Evolutionary conservation across 352 stramenopile genomes (phyloP).

Genomic region (Saprolegnia parasitica): DNA sequence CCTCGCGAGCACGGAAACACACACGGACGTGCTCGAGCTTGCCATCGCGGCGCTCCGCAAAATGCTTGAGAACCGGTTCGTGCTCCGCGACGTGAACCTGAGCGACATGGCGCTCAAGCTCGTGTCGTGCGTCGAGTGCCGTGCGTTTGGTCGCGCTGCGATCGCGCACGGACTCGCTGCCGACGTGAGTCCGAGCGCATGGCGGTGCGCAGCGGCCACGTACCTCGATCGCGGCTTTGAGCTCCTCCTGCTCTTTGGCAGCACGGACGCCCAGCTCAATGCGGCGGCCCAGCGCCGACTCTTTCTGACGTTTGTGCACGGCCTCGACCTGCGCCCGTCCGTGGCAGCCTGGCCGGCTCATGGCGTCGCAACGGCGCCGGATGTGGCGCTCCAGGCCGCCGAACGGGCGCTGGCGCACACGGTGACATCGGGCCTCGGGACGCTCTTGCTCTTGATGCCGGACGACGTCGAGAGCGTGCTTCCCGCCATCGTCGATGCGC

Average conservation of each 20-base stretch:
- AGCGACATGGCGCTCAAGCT: constrained; percentile 74
- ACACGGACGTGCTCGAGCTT: constrained; percentile 66
- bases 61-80: constrained; percentile 77
- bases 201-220: neutral
- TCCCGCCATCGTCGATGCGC: neutral
- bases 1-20: constrained; percentile 65
- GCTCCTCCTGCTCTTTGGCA: constrained; percentile 59
- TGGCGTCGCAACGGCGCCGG: neutral
- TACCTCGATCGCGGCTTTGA: constrained; percentile 74
- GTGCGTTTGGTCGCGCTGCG: constrained; percentile 70
- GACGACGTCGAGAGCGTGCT: constrained; percentile 31
- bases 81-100: constrained; percentile 81
- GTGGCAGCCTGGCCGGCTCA: neutral
- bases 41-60: constrained; percentile 57
- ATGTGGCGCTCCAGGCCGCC: constrained; percentile 43
- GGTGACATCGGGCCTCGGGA: constrained; percentile 50
- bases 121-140: constrained; percentile 76
- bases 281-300: constrained; percentile 32
- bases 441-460: constrained; percentile 50
- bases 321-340: constrained; percentile 17
- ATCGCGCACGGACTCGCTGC: constrained; percentile 52
- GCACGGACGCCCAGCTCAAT: constrained; percentile 50
- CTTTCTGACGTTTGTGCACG: constrained; percentile 21
- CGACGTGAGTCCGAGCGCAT: neutral
- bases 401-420: constrained; percentile 59